phyloP scores from a whole-genome alignment of 495 filamentous ascomycete genomes.

The Hyaloscypha variabilis region DNA sequence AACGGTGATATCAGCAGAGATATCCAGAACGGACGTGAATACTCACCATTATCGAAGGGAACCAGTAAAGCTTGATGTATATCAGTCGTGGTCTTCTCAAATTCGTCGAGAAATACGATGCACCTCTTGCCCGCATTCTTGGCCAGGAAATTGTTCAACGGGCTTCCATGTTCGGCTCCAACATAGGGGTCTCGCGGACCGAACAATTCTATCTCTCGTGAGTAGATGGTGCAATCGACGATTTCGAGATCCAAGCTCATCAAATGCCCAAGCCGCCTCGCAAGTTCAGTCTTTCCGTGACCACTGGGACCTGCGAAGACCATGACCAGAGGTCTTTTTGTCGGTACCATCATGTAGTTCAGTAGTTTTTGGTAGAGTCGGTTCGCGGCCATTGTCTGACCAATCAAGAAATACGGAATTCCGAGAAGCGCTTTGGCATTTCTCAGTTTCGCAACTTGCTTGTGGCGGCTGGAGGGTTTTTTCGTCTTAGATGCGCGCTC shows the following conservation, averaged over 20 bases:
- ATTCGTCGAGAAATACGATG: conserved; percentile 61
- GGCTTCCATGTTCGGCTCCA: conserved; percentile 41
- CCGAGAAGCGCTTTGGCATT: conserved; percentile 41
- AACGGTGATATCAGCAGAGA: conserved; percentile 3
- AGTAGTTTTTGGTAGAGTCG: conserved; percentile 38
- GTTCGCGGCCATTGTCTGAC: conserved; percentile 43
- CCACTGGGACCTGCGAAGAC: conserved; percentile 52
- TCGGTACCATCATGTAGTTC: conserved; percentile 32
- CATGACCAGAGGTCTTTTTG: conserved; percentile 40
- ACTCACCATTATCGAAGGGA: conserved; percentile 47
- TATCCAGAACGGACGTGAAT: not conserved
- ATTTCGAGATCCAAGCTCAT: conserved; percentile 43
- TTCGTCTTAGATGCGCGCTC: conserved; percentile 35
- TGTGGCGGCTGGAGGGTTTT: conserved; percentile 34
- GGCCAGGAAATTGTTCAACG: conserved; percentile 56
- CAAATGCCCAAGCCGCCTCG: conserved; percentile 42
- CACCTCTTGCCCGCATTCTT: conserved; percentile 39
- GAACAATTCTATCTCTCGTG: conserved; percentile 46
- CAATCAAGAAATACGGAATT: conserved; percentile 48
- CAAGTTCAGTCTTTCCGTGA: conserved; percentile 57
- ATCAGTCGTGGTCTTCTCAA: conserved; percentile 54
- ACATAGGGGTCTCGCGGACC: conserved; percentile 42
- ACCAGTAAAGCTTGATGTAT: conserved; percentile 45
- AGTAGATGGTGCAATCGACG: conserved; percentile 48
- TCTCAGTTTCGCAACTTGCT: conserved; percentile 37